Evolutionary conservation across 805 yeast genomes (phyloP).

Genomic region (Metschnikowia cubensis): DNA sequence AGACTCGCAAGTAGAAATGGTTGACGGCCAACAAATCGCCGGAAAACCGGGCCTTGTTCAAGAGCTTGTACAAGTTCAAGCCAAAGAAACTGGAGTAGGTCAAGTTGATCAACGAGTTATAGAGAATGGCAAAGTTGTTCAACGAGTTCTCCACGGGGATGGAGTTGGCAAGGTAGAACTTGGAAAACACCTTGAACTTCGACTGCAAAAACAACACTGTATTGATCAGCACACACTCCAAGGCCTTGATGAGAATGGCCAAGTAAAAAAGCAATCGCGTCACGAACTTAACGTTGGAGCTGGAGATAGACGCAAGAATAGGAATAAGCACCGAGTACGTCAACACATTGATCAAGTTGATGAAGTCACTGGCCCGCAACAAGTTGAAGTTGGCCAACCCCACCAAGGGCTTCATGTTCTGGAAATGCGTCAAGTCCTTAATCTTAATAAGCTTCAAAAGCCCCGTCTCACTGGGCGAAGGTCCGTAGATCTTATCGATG

Average conservation of each 20-base stretch:
- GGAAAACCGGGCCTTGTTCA: slow-evolving; percentile 12
- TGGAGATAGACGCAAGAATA: slow-evolving; percentile 25
- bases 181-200: slow-evolving; percentile 57
- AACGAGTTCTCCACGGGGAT: slow-evolving; percentile 61
- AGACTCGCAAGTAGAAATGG: slow-evolving; percentile 50
- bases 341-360: slow-evolving; percentile 42
- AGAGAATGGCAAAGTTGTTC: slow-evolving; percentile 68
- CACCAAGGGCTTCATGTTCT: slow-evolving; percentile 48
- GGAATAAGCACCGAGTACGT: slow-evolving; percentile 44
- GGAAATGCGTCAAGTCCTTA: slow-evolving; percentile 44
- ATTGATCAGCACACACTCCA: slow-evolving; percentile 50
- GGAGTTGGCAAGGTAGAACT: slow-evolving; percentile 59
- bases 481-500: slow-evolving; percentile 72
- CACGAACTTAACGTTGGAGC: slow-evolving; percentile 20
- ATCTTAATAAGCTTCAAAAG: slow-evolving; percentile 40
- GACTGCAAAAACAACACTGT: slow-evolving; percentile 56
- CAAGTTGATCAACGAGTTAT: slow-evolving; percentile 47
- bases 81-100: slow-evolving; percentile 53
- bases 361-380: slow-evolving; percentile 60
- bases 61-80: slow-evolving; percentile 28
- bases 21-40: slow-evolving; percentile 19
- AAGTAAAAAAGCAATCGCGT: slow-evolving; percentile 29
- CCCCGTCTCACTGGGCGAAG: slow-evolving; percentile 39
- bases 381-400: slow-evolving; percentile 60
- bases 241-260: slow-evolving; percentile 45